These are phyloP conservation scores for Closterium sp. DNA, from an alignment of 139 green algal species.

Conservation along the genomic window DNA sequence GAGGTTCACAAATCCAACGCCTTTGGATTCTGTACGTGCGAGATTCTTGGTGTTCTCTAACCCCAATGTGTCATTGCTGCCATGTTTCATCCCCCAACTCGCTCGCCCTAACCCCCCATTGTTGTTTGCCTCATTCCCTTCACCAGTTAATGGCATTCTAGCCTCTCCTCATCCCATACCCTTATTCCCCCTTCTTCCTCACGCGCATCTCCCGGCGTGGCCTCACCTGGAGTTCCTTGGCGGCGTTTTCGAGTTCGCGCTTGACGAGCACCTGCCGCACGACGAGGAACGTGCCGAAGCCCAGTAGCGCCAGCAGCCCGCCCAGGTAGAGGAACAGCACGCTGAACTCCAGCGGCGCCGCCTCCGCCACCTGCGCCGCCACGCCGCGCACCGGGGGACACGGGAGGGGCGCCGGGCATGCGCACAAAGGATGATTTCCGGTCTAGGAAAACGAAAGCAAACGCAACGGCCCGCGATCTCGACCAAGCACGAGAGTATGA, in stretches of 20 bases:
- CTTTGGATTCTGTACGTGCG: not conserved
- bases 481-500: not conserved
- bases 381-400: not conserved
- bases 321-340: constrained; percentile 90
- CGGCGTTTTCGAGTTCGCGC: constrained; percentile 90
- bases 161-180: not conserved
- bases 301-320: constrained; percentile 82
- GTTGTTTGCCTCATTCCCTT: not conserved
- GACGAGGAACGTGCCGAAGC: constrained; percentile 84
- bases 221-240: constrained; percentile 78
- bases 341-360: constrained; percentile 19
- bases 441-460: not conserved
- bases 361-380: not conserved
- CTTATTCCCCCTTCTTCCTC: not conserved
- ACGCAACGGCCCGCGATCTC: not conserved
- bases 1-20: no score
- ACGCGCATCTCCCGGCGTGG: not conserved
- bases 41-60: not conserved
- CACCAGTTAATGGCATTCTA: not conserved
- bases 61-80: not conserved
- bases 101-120: not conserved
- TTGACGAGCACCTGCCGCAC: constrained; percentile 93
- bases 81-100: not conserved
- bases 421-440: not conserved
- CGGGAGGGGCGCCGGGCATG: not conserved